Conservation (phyloP, 2,329 filamentous ascomycete species). For the Leptographium wingfieldii region DNA sequence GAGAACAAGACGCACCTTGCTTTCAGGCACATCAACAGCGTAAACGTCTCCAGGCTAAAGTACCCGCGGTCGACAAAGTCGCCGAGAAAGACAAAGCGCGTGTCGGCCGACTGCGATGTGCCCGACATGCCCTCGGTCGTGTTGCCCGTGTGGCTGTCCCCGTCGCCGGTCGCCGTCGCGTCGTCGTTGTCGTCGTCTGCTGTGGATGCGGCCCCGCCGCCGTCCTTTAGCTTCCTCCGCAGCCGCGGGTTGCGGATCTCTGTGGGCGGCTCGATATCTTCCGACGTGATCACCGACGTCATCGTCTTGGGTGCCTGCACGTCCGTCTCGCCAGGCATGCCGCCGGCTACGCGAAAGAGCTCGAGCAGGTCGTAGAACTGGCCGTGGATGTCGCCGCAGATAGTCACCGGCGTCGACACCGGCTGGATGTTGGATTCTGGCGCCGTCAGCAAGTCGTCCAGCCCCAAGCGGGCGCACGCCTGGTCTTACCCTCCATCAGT, state of each 20-base stretch:
- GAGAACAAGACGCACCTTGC: constrained; percentile 34
- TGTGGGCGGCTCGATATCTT: constrained; percentile 81
- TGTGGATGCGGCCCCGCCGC: constrained; percentile 30
- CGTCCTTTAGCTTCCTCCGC: constrained; percentile 69
- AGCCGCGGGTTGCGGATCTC: constrained; percentile 81
- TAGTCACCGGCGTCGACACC: constrained; percentile 89
- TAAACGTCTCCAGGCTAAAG: constrained; percentile 97
- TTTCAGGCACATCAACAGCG: constrained; percentile 90
- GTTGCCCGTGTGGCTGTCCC: constrained; percentile 22
- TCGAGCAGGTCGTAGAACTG: constrained; percentile 98
- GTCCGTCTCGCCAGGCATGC: constrained; percentile 79
- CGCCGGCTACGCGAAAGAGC: constrained; percentile 89
- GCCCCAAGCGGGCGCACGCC: neutral
- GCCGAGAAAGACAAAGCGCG: constrained; percentile 52
- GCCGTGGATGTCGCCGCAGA: constrained; percentile 96
- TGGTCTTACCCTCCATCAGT: constrained; percentile 74
- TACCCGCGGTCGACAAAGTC: constrained; percentile 97
- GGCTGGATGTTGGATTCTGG: constrained; percentile 96
- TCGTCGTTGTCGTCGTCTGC: constrained; percentile 19
- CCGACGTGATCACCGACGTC: constrained; percentile 70
- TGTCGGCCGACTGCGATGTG: constrained; percentile 36
- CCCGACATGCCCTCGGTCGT: constrained; percentile 18
- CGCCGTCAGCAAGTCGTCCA: too few relatives aligned
- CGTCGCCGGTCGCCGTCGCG: neutral
- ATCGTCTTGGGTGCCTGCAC: constrained; percentile 55